A percentile compares a stretch with the other conserved stretches of the same genome.
Evolutionary conservation across 2,329 filamentous ascomycete species (phyloP).

Genomic region (Fusarium ramigenum): DNA sequence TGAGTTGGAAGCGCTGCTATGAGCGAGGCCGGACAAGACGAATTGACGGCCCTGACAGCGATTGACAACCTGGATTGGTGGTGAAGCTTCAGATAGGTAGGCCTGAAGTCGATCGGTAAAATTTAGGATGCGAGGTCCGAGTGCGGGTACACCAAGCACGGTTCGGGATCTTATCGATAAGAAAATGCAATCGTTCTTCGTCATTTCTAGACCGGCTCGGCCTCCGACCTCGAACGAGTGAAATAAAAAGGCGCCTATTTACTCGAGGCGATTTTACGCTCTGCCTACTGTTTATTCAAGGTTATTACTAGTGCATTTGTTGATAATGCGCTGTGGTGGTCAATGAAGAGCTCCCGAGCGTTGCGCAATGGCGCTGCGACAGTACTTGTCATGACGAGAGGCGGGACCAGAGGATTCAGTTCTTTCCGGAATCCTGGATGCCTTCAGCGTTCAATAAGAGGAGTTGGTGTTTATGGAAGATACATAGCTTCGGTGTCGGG

Average conservation of each 20-base stretch:
- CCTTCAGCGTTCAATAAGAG: neutral
- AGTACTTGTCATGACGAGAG: slow-evolving; percentile 21
- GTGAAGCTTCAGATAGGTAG: slow-evolving; percentile 13
- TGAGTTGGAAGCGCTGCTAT: neutral
- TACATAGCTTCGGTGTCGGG: neutral
- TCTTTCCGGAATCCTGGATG: slow-evolving; percentile 5
- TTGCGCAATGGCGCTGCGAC: slow-evolving; percentile 37
- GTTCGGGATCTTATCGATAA: slow-evolving; percentile 42
- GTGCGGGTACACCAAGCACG: slow-evolving; percentile 25
- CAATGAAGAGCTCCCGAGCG: slow-evolving; percentile 39
- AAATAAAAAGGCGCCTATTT: slow-evolving; percentile 1
- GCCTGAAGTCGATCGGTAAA: slow-evolving; percentile 39
- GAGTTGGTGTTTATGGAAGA: neutral
- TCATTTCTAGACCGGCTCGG: slow-evolving; percentile 28
- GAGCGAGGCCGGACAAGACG: slow-evolving; percentile 1
- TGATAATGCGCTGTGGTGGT: slow-evolving; percentile 33
- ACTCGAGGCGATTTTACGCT: neutral
- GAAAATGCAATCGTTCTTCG: slow-evolving; percentile 22
- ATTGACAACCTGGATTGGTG: slow-evolving; percentile 14
- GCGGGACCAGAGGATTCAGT: slow-evolving; percentile 30
- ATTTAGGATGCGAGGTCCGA: slow-evolving; percentile 41
- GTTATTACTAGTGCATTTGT: neutral
- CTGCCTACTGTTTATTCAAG: neutral
- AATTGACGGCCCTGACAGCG: slow-evolving; percentile 24
- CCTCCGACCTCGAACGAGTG: slow-evolving; percentile 7